A percentile compares a stretch with the other conserved stretches of the same genome.
These are phyloP conservation scores for Cryptomeria japonica DNA, from an alignment of 75 land plant species.

Conservation along the genomic window DNA sequence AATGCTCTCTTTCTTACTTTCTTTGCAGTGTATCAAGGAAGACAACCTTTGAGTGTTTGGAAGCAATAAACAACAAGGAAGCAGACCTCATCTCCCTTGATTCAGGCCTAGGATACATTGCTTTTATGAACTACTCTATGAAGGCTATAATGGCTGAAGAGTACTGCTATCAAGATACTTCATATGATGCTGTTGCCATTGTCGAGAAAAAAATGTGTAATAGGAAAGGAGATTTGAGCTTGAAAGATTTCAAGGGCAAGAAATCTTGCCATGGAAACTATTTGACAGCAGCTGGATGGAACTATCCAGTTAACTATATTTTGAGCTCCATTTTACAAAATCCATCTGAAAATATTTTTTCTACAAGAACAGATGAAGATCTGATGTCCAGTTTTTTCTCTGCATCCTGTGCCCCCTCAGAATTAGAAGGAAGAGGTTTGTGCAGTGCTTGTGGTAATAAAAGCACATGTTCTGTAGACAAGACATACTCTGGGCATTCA, in stretches of 20 bases:
- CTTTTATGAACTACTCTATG: conserved; percentile 44
- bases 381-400: conserved; percentile 29
- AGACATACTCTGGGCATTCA: conserved; percentile 22
- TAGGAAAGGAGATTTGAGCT: conserved; percentile 15
- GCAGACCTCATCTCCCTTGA: conserved; percentile 41
- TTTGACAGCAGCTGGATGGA: conserved; percentile 47
- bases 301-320: conserved; percentile 31
- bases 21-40: conserved; percentile 27
- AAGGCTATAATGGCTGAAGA: conserved; percentile 44
- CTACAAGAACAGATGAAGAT: conserved; percentile 10
- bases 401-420: conserved; percentile 39
- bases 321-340: conserved; percentile 4
- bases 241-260: conserved; percentile 27
- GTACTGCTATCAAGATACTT: conserved; percentile 23
- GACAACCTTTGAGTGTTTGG: conserved; percentile 31
- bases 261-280: conserved; percentile 48
- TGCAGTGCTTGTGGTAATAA: conserved; percentile 42
- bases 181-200: conserved; percentile 39
- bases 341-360: background rate
- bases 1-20: background rate
- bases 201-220: conserved; percentile 27
- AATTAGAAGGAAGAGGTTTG: conserved; percentile 28
- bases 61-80: conserved; percentile 32
- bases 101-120: conserved; percentile 46
- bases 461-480: conserved; percentile 21